Evolutionary conservation across 31 red algal species (phyloP).

Genomic region (Pterothamnion heteromorphum): DNA sequence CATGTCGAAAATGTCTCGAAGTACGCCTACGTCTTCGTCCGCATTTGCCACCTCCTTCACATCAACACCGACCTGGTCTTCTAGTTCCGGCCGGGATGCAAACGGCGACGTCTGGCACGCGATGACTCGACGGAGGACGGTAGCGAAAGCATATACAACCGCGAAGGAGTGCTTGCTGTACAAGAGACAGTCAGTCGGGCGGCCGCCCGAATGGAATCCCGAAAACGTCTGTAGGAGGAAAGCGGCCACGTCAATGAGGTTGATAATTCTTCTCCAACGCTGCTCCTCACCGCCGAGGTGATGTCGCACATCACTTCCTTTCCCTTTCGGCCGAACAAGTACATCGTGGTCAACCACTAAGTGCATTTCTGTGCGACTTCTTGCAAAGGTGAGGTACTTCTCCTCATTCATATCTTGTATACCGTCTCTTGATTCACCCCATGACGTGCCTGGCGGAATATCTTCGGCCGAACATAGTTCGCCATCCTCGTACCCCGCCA

Average conservation of each 20-base stretch:
- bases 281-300: background rate
- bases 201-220: background rate
- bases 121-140: background rate
- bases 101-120: background rate
- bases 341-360: too few relatives aligned
- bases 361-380: too few relatives aligned
- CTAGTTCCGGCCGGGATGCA: background rate
- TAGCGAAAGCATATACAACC: background rate
- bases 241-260: background rate
- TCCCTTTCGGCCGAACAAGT: too few relatives aligned
- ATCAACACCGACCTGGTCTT: background rate
- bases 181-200: background rate
- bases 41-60: background rate
- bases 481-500: background rate
- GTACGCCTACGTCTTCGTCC: background rate
- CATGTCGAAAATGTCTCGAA: background rate
- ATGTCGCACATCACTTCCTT: too few relatives aligned
- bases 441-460: background rate
- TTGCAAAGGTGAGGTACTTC: background rate
- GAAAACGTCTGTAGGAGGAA: background rate
- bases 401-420: background rate
- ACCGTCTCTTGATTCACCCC: background rate
- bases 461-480: background rate
- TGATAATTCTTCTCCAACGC: background rate
- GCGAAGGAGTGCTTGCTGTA: background rate